A percentile compares a stretch with the other conserved stretches of the same genome.
phyloP scores from a whole-genome alignment of 225 moss, liverwort and hornwort genomes.

The Neckera pumila region DNA sequence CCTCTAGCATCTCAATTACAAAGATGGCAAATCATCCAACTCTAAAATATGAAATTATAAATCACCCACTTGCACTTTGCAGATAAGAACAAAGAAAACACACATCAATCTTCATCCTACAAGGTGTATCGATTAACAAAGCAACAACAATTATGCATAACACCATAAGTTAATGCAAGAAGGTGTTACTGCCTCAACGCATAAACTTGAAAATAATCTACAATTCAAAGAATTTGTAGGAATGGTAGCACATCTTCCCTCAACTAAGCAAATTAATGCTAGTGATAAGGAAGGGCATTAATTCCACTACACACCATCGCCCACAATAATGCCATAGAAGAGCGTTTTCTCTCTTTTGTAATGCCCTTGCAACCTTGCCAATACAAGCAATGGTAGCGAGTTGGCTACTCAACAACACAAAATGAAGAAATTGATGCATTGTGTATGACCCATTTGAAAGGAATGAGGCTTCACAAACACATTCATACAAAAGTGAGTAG shows the following conservation, averaged over 20 bases:
- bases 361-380: accelerated
- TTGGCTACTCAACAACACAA: accelerated
- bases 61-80: accelerated
- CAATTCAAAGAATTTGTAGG: accelerated
- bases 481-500: accelerated
- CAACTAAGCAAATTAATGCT: background rate
- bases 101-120: no score
- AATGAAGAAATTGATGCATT: background rate
- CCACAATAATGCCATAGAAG: accelerated
- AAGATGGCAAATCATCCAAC: no score
- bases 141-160: background rate
- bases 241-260: accelerated
- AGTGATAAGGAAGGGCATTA: background rate
- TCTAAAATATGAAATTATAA: no score
- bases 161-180: background rate
- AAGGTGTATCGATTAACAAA: background rate
- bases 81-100: no score
- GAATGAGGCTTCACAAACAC: background rate
- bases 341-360: accelerated
- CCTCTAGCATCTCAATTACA: no score
- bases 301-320: accelerated
- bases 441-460: accelerated
- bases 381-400: accelerated
- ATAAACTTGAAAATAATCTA: background rate
- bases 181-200: accelerated